Evolutionary conservation across 2,329 filamentous ascomycete species (phyloP).

Genomic region (Cadophora malorum): DNA sequence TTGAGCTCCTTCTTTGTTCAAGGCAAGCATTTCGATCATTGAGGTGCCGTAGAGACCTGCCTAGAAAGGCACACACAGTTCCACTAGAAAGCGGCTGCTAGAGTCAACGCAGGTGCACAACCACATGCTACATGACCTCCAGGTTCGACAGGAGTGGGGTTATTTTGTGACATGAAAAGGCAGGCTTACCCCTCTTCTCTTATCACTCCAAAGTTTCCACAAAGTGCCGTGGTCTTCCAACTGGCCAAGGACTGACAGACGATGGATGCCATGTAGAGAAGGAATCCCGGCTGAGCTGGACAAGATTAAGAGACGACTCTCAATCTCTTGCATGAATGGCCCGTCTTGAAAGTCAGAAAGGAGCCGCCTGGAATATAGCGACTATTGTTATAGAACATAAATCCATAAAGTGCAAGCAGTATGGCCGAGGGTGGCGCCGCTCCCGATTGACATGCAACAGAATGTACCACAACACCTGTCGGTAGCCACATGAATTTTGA

Average conservation of each 20-base stretch:
- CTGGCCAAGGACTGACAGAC: background rate
- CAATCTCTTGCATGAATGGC: background rate
- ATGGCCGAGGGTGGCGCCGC: constrained; percentile 15
- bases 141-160: background rate
- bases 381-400: background rate
- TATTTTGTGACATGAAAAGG: background rate
- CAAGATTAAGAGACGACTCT: background rate
- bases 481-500: constrained; percentile 11
- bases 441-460: background rate
- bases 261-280: background rate
- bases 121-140: background rate
- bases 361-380: background rate
- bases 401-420: background rate
- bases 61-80: background rate
- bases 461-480: constrained; percentile 3
- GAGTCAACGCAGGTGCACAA: background rate
- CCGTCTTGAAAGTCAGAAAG: background rate
- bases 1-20: background rate
- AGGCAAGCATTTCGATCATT: background rate
- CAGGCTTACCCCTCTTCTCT: constrained; percentile 4
- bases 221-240: background rate
- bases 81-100: constrained; percentile 3
- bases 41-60: background rate
- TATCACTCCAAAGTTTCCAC: background rate
- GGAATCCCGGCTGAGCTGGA: background rate